Conservation (phyloP, 2,329 filamentous ascomycete species). For the Alternaria burnsii region DNA sequence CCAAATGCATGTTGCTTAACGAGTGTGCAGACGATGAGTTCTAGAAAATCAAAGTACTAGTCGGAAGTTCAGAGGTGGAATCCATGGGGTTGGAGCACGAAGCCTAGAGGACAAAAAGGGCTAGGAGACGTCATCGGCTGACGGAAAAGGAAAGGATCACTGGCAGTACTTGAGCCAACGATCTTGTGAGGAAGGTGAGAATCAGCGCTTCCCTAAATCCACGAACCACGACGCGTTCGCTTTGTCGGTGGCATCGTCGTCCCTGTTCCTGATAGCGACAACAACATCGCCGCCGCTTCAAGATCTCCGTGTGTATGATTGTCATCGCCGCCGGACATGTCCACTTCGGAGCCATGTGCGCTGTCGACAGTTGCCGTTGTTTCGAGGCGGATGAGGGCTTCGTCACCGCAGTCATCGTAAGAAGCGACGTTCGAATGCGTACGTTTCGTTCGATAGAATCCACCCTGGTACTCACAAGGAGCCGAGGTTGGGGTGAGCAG, state of each 20-base stretch:
- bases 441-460: constrained; percentile 35
- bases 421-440: constrained; percentile 36
- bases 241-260: constrained; percentile 32
- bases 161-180: constrained; percentile 4
- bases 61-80: not conserved
- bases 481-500: constrained; percentile 25
- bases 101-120: not conserved
- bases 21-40: constrained; percentile 17
- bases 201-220: constrained; percentile 20
- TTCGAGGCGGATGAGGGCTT: constrained; percentile 13
- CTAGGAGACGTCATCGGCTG: constrained; percentile 10
- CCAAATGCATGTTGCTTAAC: not conserved
- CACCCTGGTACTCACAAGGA: constrained; percentile 17
- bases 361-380: constrained; percentile 14
- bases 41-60: constrained; percentile 6
- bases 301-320: constrained; percentile 33
- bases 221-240: constrained; percentile 43
- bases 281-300: constrained; percentile 49
- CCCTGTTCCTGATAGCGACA: constrained; percentile 42
- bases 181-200: constrained; percentile 6
- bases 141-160: constrained; percentile 19
- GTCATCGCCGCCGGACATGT: constrained; percentile 10
- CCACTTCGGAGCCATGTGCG: constrained; percentile 7
- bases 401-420: constrained; percentile 6
- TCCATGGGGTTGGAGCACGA: not conserved